Conservation (phyloP, 1,284 basidiomycete species). For the Rhodotorula sp. region DNA sequence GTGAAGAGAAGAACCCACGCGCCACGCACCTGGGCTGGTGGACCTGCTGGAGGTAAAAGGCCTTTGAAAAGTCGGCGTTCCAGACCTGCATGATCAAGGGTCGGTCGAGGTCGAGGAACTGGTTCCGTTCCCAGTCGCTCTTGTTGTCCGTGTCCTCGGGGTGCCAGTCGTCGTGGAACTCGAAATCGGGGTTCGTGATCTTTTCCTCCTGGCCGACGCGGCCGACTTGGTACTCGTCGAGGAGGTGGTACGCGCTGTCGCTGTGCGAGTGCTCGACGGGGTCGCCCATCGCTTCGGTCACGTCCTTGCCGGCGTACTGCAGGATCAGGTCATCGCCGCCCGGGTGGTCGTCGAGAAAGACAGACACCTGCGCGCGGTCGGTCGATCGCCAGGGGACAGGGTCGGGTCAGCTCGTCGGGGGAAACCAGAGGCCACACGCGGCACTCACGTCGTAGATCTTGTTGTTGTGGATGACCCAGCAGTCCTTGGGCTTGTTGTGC, state of each 20-base stretch:
- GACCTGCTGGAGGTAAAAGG: slow-evolving; percentile 93
- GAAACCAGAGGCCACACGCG: not conserved
- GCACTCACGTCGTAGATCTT: slow-evolving; percentile 73
- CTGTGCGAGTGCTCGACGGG: slow-evolving; percentile 87
- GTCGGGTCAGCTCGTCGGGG: not conserved
- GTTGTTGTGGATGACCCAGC: slow-evolving; percentile 70
- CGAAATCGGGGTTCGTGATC: slow-evolving; percentile 65
- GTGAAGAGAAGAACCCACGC: not conserved
- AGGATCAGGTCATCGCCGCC: slow-evolving; percentile 78
- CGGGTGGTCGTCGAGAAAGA: slow-evolving; percentile 74
- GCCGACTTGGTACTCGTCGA: slow-evolving; percentile 83
- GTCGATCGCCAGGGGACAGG: not conserved
- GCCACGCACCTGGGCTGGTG: slow-evolving; percentile 67
- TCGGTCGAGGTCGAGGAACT: slow-evolving; percentile 87
- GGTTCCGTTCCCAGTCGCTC: slow-evolving; percentile 78
- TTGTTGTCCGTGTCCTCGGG: slow-evolving; percentile 79
- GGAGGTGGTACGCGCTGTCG: slow-evolving; percentile 84
- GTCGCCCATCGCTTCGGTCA: slow-evolving; percentile 79
- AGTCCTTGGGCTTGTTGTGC: slow-evolving; percentile 61
- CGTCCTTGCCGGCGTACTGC: slow-evolving; percentile 71
- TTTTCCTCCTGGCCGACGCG: slow-evolving; percentile 72
- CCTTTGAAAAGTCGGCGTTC: slow-evolving; percentile 82
- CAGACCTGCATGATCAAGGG: slow-evolving; percentile 84
- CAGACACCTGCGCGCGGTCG: slow-evolving; percentile 50
- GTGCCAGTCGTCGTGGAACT: slow-evolving; percentile 68